Evolutionary conservation across 345 rosid species (phyloP), one percentile per base, ranked within the genome.

Genomic region (Euphorbia pulcherrima): DNA sequence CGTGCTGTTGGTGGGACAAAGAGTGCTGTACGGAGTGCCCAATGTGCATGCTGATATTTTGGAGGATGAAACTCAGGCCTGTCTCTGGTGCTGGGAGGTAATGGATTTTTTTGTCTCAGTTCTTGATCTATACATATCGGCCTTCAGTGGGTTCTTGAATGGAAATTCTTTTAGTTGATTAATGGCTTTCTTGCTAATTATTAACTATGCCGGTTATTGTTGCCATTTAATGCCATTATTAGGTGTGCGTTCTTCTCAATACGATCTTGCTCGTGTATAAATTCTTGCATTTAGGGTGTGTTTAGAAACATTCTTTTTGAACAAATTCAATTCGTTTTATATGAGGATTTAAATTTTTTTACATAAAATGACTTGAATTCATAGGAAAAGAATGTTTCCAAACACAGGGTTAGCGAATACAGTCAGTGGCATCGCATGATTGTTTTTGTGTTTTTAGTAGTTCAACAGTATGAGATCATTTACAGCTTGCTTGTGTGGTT

Each of bases 61-160:
- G 74, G 97, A 94, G 76, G 99, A 94, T 69, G 79, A 85, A 47
- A 39, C 80, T 17, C 72, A 70, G 1, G 68, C 83, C 65, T 84
- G 83, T 74, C 93, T 92, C 6, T 92, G 97, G 97, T 94, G 97
- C 66, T 94, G 99, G 97, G 99, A 94, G 97, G 99, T 93, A 29
- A 9, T 50, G 60, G 2, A 7, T 20, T 37, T 64, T n/a, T 50
- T 44, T 57, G 6, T 24, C n/a, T 46, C 64, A 55, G 40, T 71
- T 65, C 28, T 50, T 28, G 29, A 40, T 63, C 40, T 37, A 13
- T 3, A 12, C 37, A 13, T 27, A 5, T 60, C 8, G 20, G 3
- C 21, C 30, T 54, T 70, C n/a, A 12, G 21, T 46, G 30, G 20
- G 12, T 64, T 44, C 28, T 8, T 51, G 8, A 8, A 56, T 56